Base-by-base conservation (phyloP, 2,329 filamentous ascomycete genomes). In the Penicillium sp. region DNA sequence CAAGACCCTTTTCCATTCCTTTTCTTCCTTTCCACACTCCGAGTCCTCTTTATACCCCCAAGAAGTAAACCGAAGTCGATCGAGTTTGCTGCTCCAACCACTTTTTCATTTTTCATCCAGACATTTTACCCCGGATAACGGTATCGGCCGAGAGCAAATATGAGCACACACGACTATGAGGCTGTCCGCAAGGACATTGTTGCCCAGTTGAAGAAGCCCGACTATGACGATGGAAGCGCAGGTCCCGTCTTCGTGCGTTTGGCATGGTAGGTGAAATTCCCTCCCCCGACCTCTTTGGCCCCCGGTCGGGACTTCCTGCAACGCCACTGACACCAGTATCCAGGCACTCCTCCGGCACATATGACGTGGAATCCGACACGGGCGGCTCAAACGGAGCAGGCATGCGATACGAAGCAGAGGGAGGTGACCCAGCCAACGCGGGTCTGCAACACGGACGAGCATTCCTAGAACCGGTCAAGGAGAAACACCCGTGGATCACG, bases 341-440 rank as follows among this genome's bases (percentile, higher is more conserved):
- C 52, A 83, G 82, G 83, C 85, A 88, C 72, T 81, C 81, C n/a
- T 73, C 84, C 1, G 85, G 85, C 27, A 87, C 85, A 5, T 87
- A 87, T 69, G 81, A 84, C 64, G 71, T 73, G 29, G 75, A 77
- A 51, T 82, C 82, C 51, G 81, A 85, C 64, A 87, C 84, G 0
- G 85, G 85, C 34, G 85, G 85, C 36, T 83, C 79, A 24, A 87
- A 87, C 67, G 85, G 85, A 55, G 85, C 85, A 0, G 84, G 84
- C 16, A 87, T 87, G 85, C 79, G 85, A 32, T 87, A 86, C 67
- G 84, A 86, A 72, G 73, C 77, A 22, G 85, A 87, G 73, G 84
- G 83, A 55, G 84, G 83, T 56, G 84, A 87, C 66, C 84, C 84
- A 4, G 83, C 85, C 52, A 87, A 87, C 70, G 84, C 84, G 4